Percentiles rank a stretch among this genome's conserved stretches.
phyloP scores from a whole-genome alignment of 768 basidiomycete species.

The Termitomyces sp. region DNA sequence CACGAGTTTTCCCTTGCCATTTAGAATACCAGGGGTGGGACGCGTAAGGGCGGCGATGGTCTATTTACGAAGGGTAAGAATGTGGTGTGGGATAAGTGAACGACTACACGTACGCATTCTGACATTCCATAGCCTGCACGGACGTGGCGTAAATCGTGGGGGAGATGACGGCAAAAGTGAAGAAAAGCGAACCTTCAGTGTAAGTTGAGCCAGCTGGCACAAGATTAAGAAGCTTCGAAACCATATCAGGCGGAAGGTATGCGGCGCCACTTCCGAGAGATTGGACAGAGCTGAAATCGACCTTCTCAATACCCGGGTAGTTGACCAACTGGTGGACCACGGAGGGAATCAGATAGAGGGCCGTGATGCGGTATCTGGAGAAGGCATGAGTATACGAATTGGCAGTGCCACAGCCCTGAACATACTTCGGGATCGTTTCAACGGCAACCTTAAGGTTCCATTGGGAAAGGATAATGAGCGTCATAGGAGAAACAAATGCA shows the following conservation, averaged over 20 bases:
- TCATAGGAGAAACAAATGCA: conserved; percentile 37
- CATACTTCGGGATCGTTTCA: conserved; percentile 54
- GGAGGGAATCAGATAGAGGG: conserved; percentile 54
- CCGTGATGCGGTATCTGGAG: conserved; percentile 49
- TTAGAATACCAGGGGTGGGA: conserved; percentile 40
- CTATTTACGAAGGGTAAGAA: conserved; percentile 22
- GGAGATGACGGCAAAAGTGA: neutral
- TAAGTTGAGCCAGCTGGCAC: conserved; percentile 29
- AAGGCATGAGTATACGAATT: neutral
- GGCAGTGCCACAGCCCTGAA: neutral
- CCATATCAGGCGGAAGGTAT: conserved; percentile 57
- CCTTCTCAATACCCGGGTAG: conserved; percentile 40
- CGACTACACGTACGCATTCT: conserved; percentile 45
- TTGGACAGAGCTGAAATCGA: conserved; percentile 49
- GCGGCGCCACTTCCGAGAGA: conserved; percentile 53
- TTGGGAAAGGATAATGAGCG: conserved; percentile 49
- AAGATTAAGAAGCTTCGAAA: conserved; percentile 31
- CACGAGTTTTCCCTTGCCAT: conserved; percentile 33
- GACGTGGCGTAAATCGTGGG: neutral
- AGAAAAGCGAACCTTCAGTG: conserved; percentile 37
- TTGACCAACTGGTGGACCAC: conserved; percentile 61
- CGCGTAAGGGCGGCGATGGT: conserved; percentile 48
- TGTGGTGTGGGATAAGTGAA: neutral
- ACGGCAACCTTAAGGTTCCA: conserved; percentile 56
- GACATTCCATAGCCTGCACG: conserved; percentile 66